Conservation (phyloP, 441 rosid genomes). For the California macrophylla region DNA sequence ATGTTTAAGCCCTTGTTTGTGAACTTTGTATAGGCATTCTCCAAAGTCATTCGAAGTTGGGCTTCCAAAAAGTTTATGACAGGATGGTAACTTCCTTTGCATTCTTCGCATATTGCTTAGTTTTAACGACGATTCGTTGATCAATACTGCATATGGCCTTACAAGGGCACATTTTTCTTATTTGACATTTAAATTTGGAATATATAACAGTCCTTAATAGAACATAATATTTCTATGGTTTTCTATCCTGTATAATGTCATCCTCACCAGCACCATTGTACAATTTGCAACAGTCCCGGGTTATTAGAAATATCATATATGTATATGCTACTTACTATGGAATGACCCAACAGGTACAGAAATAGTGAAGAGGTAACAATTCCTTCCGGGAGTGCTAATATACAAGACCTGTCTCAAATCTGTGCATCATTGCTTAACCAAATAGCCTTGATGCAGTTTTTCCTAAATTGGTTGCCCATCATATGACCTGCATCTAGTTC, state of each 20-base stretch:
- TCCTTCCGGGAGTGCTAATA: not conserved
- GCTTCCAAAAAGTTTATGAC: constrained; percentile 76
- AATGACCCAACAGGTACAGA: not conserved
- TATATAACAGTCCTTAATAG: not conserved
- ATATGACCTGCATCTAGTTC: not conserved
- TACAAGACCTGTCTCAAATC: not conserved
- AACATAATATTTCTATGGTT: not conserved
- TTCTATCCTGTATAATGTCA: not conserved
- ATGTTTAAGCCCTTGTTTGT: not conserved
- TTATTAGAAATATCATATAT: not conserved
- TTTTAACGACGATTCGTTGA: not conserved
- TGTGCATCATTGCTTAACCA: not conserved
- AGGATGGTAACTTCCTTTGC: constrained; percentile 44
- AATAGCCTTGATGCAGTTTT: not conserved
- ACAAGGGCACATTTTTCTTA: too few species aligned
- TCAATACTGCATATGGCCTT: too few species aligned
- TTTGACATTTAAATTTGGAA: too few species aligned
- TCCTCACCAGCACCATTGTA: not conserved
- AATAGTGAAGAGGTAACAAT: not conserved
- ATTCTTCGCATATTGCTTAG: not conserved
- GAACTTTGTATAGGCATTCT: constrained; percentile 39
- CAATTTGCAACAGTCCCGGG: too few species aligned
- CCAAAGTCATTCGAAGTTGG: constrained; percentile 67
- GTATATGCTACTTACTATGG: not conserved
- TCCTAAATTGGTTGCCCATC: not conserved